These are phyloP conservation scores for Osmanthus fragrans DNA, from an alignment of 257 asterid species.

Conservation along the genomic window DNA sequence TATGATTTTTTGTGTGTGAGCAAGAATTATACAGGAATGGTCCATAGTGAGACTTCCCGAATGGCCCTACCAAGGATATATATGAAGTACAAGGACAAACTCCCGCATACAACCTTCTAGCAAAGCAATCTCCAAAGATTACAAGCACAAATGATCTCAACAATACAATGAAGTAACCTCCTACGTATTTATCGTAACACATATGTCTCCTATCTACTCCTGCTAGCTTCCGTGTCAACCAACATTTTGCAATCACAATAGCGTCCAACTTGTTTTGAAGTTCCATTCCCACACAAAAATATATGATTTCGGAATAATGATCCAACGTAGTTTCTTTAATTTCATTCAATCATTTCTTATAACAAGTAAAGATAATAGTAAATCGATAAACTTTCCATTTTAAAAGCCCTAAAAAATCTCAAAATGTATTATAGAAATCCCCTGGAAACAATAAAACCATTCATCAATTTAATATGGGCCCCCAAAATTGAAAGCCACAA, in stretches of 20 bases:
- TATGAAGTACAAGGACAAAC: too few relatives aligned
- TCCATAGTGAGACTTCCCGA: too few relatives aligned
- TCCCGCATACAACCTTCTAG: too few relatives aligned
- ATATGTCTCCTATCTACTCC: neutral
- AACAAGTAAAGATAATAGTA: neutral
- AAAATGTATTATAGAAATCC: neutral
- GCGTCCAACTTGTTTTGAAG: neutral
- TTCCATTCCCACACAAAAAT: neutral
- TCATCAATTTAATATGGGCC: neutral
- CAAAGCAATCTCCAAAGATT: too few relatives aligned
- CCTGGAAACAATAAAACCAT: neutral
- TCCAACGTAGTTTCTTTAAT: too few relatives aligned
- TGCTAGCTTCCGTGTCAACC: neutral
- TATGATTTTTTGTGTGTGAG: too few relatives aligned
- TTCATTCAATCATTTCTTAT: neutral
- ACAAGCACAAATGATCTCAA: too few relatives aligned
- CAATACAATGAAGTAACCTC: too few relatives aligned
- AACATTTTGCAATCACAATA: neutral
- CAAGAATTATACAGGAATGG: too few relatives aligned
- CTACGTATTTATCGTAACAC: too few relatives aligned
- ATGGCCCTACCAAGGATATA: too few relatives aligned
- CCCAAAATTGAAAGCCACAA: neutral
- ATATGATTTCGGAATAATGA: neutral
- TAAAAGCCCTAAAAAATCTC: neutral
- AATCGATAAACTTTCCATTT: neutral